phyloP scores from a whole-genome alignment of 2,329 filamentous ascomycete species.

The Teratosphaeria nubilosa region DNA sequence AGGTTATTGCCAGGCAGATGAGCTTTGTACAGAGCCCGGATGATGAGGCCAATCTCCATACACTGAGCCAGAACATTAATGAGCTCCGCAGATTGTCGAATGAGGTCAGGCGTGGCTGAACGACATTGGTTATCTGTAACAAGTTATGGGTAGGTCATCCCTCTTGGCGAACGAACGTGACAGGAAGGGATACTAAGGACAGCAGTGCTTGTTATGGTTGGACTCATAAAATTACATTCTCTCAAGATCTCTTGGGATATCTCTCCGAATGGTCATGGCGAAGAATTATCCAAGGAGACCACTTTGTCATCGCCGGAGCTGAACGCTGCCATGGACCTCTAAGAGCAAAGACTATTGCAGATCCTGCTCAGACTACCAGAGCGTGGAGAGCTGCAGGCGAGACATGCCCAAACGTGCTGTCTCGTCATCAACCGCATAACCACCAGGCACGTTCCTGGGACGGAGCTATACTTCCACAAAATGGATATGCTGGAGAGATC shows the following conservation, averaged over 20 bases:
- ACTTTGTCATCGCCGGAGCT: no score
- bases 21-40: constrained; percentile 14
- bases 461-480: background rate
- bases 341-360: no score
- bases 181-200: background rate
- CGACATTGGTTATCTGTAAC: background rate
- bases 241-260: no score
- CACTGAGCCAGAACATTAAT: constrained; percentile 16
- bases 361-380: no score
- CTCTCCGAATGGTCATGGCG: no score
- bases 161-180: background rate
- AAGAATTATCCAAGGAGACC: no score
- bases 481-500: background rate
- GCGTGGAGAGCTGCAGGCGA: no score
- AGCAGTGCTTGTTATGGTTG: background rate
- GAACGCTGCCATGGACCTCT: no score
- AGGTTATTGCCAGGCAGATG: constrained; percentile 17
- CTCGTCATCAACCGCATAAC: background rate
- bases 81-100: constrained; percentile 17
- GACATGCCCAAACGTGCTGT: no score
- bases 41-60: constrained; percentile 15
- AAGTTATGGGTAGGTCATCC: constrained; percentile 4
- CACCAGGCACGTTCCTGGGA: background rate
- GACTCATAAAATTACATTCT: background rate
- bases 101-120: constrained; percentile 20